These are phyloP conservation scores for Backusella tarrabulga DNA, from an alignment of 192 early-diverging fungal species.

Conservation along the genomic window DNA sequence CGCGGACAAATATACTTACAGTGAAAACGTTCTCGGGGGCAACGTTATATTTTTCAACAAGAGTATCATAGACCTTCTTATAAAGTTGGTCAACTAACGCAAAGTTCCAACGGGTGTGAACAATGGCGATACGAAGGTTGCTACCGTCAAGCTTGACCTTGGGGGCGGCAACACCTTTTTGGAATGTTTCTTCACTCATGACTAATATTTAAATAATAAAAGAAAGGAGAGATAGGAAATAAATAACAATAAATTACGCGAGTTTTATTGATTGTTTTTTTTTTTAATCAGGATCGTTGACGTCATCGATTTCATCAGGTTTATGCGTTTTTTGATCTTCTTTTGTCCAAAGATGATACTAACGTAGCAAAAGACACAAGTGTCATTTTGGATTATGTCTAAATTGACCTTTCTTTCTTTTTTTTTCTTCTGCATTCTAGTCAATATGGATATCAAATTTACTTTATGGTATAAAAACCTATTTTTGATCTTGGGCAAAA, in stretches of 20 bases:
- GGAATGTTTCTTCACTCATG: slow-evolving; percentile 45
- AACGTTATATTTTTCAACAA: slow-evolving; percentile 68
- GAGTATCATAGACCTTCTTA: slow-evolving; percentile 61
- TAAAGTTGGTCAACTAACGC: slow-evolving; percentile 85
- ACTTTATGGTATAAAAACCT: no score
- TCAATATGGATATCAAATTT: no score
- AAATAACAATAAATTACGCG: not conserved
- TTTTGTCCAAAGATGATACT: no score
- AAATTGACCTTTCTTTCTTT: no score
- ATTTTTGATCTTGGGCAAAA: no score
- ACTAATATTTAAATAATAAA: not conserved
- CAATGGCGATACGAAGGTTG: slow-evolving; percentile 67
- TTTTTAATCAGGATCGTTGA: not conserved
- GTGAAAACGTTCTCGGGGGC: slow-evolving; percentile 70
- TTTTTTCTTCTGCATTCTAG: no score
- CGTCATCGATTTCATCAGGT: not conserved
- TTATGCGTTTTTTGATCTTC: not conserved
- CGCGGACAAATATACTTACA: slow-evolving; percentile 18
- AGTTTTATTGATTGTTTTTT: not conserved
- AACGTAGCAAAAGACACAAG: no score
- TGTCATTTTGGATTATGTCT: no score
- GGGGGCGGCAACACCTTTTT: slow-evolving; percentile 71
- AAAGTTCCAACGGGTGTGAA: slow-evolving; percentile 95
- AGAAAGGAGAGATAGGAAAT: not conserved
- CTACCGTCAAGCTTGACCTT: slow-evolving; percentile 59